These are phyloP conservation scores for Thermomyces lanuginosus DNA, from an alignment of 2,329 filamentous ascomycete genomes.

Conservation along the genomic window DNA sequence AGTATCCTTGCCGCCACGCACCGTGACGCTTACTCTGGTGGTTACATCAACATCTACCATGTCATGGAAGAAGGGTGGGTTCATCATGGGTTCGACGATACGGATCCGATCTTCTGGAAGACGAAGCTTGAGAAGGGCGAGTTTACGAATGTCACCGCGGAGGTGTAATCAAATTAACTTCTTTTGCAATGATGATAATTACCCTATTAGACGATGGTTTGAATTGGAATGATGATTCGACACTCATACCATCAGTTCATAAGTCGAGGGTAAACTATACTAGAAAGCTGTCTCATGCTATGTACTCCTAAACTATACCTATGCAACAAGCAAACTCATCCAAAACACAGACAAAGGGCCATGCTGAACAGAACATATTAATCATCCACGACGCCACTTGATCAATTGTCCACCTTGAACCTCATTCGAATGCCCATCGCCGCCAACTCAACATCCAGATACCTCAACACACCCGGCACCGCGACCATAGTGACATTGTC, in stretches of 20 bases:
- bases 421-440: conserved; percentile 94
- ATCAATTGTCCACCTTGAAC: conserved; percentile 53
- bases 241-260: too few relatives aligned
- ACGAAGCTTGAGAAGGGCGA: conserved; percentile 97
- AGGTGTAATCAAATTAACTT: too few relatives aligned
- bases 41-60: conserved; percentile 97
- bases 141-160: conserved; percentile 84
- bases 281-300: too few relatives aligned
- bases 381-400: too few relatives aligned
- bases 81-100: conserved; percentile 95
- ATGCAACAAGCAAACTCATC: too few relatives aligned
- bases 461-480: conserved; percentile 82
- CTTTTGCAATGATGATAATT: too few relatives aligned
- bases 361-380: too few relatives aligned
- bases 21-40: conserved; percentile 95
- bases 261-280: too few relatives aligned
- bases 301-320: too few relatives aligned
- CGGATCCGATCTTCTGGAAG: conserved; percentile 99
- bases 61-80: conserved; percentile 99
- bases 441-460: conserved; percentile 83
- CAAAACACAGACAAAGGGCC: too few relatives aligned
- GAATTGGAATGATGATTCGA: too few relatives aligned
- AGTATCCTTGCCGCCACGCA: conserved; percentile 94
- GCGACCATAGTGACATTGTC: conserved; percentile 83
- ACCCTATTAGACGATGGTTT: too few relatives aligned